Evolutionary conservation across 1,139 yeast genomes (phyloP), one percentile per base, ranked within the genome.

Genomic region (Yamadazyma blattariae): DNA sequence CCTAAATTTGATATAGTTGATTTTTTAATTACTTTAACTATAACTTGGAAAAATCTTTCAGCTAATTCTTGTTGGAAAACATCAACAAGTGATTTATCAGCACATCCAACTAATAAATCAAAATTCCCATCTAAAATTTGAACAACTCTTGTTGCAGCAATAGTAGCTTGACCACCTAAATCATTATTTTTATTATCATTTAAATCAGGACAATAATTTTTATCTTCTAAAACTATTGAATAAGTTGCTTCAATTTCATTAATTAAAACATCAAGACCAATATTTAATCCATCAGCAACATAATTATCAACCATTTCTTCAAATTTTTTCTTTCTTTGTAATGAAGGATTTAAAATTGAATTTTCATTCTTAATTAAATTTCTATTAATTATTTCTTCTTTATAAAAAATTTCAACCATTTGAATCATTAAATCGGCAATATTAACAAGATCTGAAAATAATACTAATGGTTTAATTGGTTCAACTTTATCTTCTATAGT

Each of bases 21-120:
- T 44, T 81, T 79, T 42, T 75, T 73, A 34, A 92, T 67, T 38
- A 83, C 77, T 54, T 87, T 88, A 26, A 88, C 87, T 27, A 92
- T 66, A 1, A 82, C 69, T 29, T 77, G 82, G 52, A 88, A 89
- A 45, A 92, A 82, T 32, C 98, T 59, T 52, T 88, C 88, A 0
- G 96, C 96, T 26, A 92, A 80, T 53, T 92, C 98, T 53, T 89
- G 96, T 49, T 90, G 95, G 53, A 89, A 92, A 0, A 92, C 95
- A 50, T 90, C 97, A 19, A 90, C 77, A 7, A 94, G 82, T 0
- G 89, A 77, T 51, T 83, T 86, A 39, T 92, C 97, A 0, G 97
- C 88, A 15, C 95, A 77, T 3, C 90, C 96, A 14, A 77, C 79
- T 33, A 92, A 64, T 33, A 90, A 61, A 40, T 77, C 77, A 44